Conservation (phyloP, 2,329 filamentous ascomycete species). For the Purpureocillium takamizusanense region DNA sequence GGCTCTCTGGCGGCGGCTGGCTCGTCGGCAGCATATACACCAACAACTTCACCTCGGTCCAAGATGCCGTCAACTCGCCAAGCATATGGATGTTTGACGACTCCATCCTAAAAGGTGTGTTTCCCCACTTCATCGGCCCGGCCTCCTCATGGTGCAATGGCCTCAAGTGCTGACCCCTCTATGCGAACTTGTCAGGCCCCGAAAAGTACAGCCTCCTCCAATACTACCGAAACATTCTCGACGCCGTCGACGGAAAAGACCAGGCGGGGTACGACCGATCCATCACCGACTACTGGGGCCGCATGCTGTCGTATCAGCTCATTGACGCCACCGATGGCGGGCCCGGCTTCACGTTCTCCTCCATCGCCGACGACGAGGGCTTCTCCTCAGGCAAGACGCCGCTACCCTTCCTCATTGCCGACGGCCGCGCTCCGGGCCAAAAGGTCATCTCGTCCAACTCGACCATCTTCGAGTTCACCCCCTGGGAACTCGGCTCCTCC, state of each 20-base stretch:
- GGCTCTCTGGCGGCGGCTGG: constrained; percentile 78
- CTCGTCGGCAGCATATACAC: constrained; percentile 71
- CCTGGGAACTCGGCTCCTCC: constrained; percentile 58
- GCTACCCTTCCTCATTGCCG: constrained; percentile 40
- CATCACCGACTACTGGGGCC: constrained; percentile 84
- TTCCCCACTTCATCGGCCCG: background rate
- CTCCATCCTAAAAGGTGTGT: constrained; percentile 28
- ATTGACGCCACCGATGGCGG: constrained; percentile 70
- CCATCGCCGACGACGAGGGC: constrained; percentile 36
- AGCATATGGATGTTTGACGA: constrained; percentile 31
- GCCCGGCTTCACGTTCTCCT: constrained; percentile 72
- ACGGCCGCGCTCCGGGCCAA: constrained; percentile 35
- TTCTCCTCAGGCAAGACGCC: constrained; percentile 34
- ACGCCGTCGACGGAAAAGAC: constrained; percentile 25
- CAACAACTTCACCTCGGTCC: constrained; percentile 71
- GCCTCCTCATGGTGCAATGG: background rate
- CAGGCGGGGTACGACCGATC: constrained; percentile 43
- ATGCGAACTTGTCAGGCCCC: too few species aligned
- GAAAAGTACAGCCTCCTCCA: constrained; percentile 25
- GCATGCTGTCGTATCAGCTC: constrained; percentile 78
- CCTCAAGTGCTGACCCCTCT: background rate
- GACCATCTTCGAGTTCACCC: constrained; percentile 56
- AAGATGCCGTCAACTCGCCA: constrained; percentile 23
- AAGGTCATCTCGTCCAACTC: constrained; percentile 41
- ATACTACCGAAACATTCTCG: constrained; percentile 28